A percentile compares a stretch with the other conserved stretches of the same genome.
Evolutionary conservation across 495 filamentous ascomycete genomes (phyloP).

Genomic region (Melanomma pulvis-pyrius): DNA sequence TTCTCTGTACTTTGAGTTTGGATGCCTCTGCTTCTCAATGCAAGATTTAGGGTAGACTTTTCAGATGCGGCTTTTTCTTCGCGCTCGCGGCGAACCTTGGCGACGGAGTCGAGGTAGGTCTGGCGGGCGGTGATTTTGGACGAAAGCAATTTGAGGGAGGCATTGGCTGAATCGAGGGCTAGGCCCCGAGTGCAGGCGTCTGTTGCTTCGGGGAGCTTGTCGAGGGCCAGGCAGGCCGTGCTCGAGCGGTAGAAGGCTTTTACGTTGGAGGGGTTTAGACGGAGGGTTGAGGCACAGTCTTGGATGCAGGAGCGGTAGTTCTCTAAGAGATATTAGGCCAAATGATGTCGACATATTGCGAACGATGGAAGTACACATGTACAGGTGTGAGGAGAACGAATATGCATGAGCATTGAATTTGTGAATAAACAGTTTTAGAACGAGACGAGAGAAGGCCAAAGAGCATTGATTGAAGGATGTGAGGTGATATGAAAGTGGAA

Average conservation of each 20-base stretch:
- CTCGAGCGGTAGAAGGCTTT: constrained; percentile 89
- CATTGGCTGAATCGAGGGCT: constrained; percentile 63
- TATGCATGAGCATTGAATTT: neutral
- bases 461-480: neutral
- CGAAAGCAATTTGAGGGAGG: constrained; percentile 52
- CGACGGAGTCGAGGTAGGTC: constrained; percentile 36
- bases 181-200: constrained; percentile 75
- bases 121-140: constrained; percentile 38
- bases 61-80: constrained; percentile 55
- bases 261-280: constrained; percentile 73
- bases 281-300: constrained; percentile 79
- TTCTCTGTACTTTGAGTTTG: constrained; percentile 63
- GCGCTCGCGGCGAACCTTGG: constrained; percentile 50
- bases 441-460: neutral
- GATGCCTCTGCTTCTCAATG: constrained; percentile 76
- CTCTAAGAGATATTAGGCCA: constrained; percentile 46
- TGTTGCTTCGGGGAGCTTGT: constrained; percentile 71
- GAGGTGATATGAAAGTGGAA: neutral
- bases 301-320: constrained; percentile 84
- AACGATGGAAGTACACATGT: neutral
- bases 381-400: neutral
- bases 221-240: constrained; percentile 71
- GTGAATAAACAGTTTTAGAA: too few species aligned
- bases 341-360: neutral
- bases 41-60: constrained; percentile 62